Evolutionary conservation across 495 filamentous ascomycete species (phyloP).

Genomic region (Entonaema liquescens): DNA sequence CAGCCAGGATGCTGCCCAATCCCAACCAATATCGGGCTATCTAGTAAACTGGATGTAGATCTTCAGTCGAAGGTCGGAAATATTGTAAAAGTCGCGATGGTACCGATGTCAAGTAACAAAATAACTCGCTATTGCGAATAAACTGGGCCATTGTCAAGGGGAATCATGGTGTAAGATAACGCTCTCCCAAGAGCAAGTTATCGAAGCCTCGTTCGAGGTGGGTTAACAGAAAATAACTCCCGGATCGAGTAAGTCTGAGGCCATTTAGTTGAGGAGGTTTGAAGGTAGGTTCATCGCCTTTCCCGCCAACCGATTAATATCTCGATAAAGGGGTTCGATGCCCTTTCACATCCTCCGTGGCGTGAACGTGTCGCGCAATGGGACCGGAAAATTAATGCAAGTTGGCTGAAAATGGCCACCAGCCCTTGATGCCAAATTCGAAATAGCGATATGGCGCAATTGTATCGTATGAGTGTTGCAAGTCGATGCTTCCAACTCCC

Average conservation of each 20-base stretch:
- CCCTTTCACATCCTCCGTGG: neutral
- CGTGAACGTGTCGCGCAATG: neutral
- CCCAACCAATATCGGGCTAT: constrained; percentile 8
- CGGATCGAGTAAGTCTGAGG: neutral
- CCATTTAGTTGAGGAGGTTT: neutral
- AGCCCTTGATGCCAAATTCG: neutral
- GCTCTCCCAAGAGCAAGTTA: neutral
- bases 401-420: neutral
- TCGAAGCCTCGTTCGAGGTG: neutral
- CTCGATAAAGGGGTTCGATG: neutral
- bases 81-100: constrained; percentile 7
- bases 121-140: neutral
- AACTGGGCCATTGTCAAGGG: neutral
- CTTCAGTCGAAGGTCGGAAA: constrained; percentile 2
- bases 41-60: constrained; percentile 5
- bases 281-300: neutral
- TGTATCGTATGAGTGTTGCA: neutral
- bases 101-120: neutral
- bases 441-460: neutral
- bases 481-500: neutral
- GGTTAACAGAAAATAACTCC: neutral
- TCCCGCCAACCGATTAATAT: neutral
- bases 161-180: neutral
- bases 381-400: neutral
- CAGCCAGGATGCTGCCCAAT: constrained; percentile 29